Evolutionary conservation across 2,329 filamentous ascomycete species (phyloP), one percentile per base, ranked within the genome.

Genomic region (Aureobasidium lini): DNA sequence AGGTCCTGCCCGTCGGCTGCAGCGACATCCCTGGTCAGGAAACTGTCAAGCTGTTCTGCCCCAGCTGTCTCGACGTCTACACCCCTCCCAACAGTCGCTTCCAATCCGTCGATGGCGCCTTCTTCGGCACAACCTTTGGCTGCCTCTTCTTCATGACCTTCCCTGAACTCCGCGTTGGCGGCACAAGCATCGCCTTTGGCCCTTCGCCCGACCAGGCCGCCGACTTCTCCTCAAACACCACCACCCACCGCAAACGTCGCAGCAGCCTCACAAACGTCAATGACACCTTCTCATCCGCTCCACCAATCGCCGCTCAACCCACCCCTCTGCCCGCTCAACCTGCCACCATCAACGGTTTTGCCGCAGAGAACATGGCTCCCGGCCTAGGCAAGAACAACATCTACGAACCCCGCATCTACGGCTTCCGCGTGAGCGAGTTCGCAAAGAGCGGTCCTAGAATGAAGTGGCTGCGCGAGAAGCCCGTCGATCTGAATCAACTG

Each of bases 61-160:
- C 94, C 2, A 92, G 90, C 63, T 99, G 94, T 75, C 84, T 96
- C 65, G 94, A 99, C 71, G 90, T 97, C 68, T 99, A 97, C 74
- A 94, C 94, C 0, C 94, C 94, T 3, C 94, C 94, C 42, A 99
- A 97, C 78, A 96, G 90, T 69, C 85, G 94, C 18, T 99, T 97
- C 72, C 94, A 97, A 75, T 93, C 90, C 2, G 94, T 99, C 36
- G 94, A 99, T 67, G 94, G 94, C 57, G 94, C 94, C 48, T 99
- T 97, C 78, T 99, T 99, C 70, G 94, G 94, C 49, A 93, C 94
- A 57, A 99, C 94, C 0, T 99, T 99, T 72, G 92, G 92, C 62
- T 91, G 91, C 47, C 84, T 99, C 61, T 99, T 99, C 78, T 90
- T 99, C 72, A 93, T 99, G 79, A 99, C 93, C 40, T 99, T 97